Percentiles rank a stretch among this genome's conserved stretches.
Conservation (phyloP, 2,329 filamentous ascomycete genomes). For the Phialophora macrospora region DNA sequence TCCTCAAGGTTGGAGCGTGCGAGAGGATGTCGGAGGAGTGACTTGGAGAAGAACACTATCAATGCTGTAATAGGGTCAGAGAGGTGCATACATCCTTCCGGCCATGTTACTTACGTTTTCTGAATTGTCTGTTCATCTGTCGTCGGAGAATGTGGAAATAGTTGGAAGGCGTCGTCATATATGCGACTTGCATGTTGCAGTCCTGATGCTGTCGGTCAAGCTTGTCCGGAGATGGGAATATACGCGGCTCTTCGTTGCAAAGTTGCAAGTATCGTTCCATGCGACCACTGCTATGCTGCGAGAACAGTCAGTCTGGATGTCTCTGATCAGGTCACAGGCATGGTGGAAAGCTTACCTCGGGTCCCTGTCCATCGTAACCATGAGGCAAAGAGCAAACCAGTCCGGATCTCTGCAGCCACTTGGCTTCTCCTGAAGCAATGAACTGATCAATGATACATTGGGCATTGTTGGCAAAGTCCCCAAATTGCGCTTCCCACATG, state of each 20-base stretch:
- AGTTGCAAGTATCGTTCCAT: slow-evolving; percentile 97
- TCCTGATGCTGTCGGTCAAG: slow-evolving; percentile 97
- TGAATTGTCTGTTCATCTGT: slow-evolving; percentile 99
- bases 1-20: slow-evolving; percentile 89
- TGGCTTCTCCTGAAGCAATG: slow-evolving; percentile 93
- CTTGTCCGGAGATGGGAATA: slow-evolving; percentile 87
- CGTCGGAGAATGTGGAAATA: slow-evolving; percentile 94
- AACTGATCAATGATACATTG: slow-evolving; percentile 99
- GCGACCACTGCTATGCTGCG: slow-evolving; percentile 60
- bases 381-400: slow-evolving; percentile 95
- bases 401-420: slow-evolving; percentile 98
- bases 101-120: slow-evolving; percentile 80
- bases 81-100: neutral
- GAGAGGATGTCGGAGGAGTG: slow-evolving; percentile 89
- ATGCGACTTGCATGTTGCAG: slow-evolving; percentile 98
- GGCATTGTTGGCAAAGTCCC: slow-evolving; percentile 99
- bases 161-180: slow-evolving; percentile 96
- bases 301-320: slow-evolving; percentile 3
- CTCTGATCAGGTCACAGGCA: neutral
- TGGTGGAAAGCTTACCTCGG: slow-evolving; percentile 59
- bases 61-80: slow-evolving; percentile 64
- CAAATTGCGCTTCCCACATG: slow-evolving; percentile 99
- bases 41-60: slow-evolving; percentile 98
- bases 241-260: slow-evolving; percentile 93
- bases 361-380: slow-evolving; percentile 97